A percentile compares a stretch with the other conserved stretches of the same genome.
phyloP scores from a whole-genome alignment of 2,329 filamentous ascomycete genomes.

The Chaetomiaceae sp. region DNA sequence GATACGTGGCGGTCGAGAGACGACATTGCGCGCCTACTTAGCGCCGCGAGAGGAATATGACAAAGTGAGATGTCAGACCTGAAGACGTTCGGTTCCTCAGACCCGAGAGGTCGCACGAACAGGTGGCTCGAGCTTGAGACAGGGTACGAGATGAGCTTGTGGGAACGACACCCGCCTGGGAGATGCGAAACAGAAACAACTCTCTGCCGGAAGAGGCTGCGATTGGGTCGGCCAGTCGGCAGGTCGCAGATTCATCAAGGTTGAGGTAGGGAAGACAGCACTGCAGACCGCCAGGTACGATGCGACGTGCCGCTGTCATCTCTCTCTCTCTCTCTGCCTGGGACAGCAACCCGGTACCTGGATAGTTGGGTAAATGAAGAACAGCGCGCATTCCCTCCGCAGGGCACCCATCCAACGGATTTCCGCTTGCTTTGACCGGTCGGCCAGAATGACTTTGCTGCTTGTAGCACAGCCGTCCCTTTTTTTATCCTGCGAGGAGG shows the following conservation, averaged over 20 bases:
- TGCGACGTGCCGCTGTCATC: not conserved
- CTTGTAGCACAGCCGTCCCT: slow-evolving; percentile 6
- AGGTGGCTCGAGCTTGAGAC: slow-evolving; percentile 26
- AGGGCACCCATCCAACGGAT: not conserved
- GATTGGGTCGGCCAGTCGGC: slow-evolving; percentile 9
- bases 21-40: not conserved
- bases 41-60: slow-evolving; percentile 1
- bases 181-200: slow-evolving; percentile 10
- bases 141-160: not conserved
- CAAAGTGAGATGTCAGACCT: slow-evolving; percentile 7
- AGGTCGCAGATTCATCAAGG: slow-evolving; percentile 11
- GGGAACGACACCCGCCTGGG: not conserved
- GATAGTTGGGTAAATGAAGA: not conserved
- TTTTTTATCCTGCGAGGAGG: not conserved
- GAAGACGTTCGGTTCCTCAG: too few species aligned
- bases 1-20: slow-evolving; percentile 10
- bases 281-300: not conserved
- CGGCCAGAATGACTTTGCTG: not conserved
- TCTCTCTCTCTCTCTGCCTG: not conserved
- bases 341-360: not conserved
- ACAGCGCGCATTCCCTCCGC: not conserved
- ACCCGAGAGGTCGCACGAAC: slow-evolving; percentile 30
- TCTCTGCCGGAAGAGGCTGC: slow-evolving; percentile 5
- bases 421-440: not conserved
- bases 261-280: not conserved